Base-by-base conservation (phyloP, 2,329 filamentous ascomycete species). In the Colletotrichum cereale region DNA sequence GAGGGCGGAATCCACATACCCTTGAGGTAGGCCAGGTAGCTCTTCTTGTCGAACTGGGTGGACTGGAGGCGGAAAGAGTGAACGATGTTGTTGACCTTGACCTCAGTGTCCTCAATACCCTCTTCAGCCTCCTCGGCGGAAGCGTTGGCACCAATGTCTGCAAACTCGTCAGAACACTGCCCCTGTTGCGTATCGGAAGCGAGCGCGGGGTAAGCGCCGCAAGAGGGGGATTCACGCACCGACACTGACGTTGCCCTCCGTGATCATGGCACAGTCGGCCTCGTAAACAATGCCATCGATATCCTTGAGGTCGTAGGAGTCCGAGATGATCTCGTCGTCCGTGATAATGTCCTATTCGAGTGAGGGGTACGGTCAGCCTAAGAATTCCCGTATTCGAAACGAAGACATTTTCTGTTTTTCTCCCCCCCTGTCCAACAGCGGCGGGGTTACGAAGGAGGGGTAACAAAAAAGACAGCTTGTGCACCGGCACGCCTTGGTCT, bases 311-410 rank as follows among this genome's bases (percentile, higher is more conserved):
- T 95, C 88, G 87, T 92, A 98, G 77, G 93, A 96, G 87, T 98
- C 96, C 80, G 96, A 97, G 91, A 98, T 91, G 84, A 99, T 89
- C 92, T 99, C 96, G 86, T 98, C 96, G 76, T 87, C 93, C 84
- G 90, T 93, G 85, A 98, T 83, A 79, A 96, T 86, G 83, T 99
- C 96, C 96, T 99, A 79, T 73, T 58, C 50, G 62, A 58, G 75
- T 76, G 77, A 75, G 77, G 76, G 72, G 77, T 79, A 76, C 79
- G 48, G 62, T 71, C 64, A 71, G 71, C 64, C 31, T 24, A 29
- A 12, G 2, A 8, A 10, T 66, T 44, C 52, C 40, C 60, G 21
- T 60, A 34, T 60, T 24, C 10, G 29, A 53, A 24, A 62, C 38
- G 48, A 56, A 26, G 24, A 48, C 60, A 40, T 57, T 60, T 53